Evolutionary conservation across 306 rosid species (phyloP).

Genomic region (Dryas alaskensis): DNA sequence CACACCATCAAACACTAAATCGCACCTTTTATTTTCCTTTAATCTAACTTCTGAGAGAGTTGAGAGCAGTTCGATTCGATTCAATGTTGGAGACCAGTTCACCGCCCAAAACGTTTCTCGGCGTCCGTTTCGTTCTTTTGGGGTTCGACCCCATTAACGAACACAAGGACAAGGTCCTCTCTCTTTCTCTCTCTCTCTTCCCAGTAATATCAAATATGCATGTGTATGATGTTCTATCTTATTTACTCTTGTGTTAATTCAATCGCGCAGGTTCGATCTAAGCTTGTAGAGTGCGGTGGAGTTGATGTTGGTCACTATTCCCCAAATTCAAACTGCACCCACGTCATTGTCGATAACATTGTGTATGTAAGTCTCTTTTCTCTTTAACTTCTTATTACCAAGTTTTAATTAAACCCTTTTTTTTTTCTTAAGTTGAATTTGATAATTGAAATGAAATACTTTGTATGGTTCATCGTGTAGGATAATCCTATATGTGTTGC

Average conservation of each 20-base stretch:
- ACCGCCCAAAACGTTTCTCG: slow-evolving; percentile 44
- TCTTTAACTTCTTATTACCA: background rate
- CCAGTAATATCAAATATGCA: background rate
- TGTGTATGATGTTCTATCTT: background rate
- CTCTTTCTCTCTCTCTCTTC: background rate
- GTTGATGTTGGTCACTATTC: slow-evolving; percentile 59
- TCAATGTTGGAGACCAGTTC: slow-evolving; percentile 41
- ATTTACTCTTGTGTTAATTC: slow-evolving; percentile 1
- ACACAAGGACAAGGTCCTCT: slow-evolving; percentile 57
- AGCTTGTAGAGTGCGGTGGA: slow-evolving; percentile 74
- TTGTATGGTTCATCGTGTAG: slow-evolving; percentile 31
- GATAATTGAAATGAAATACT: background rate
- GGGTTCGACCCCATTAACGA: slow-evolving; percentile 57
- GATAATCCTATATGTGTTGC: slow-evolving; percentile 75
- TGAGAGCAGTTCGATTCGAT: slow-evolving; percentile 7
- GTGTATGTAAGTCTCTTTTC: slow-evolving; percentile 37
- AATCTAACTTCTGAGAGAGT: background rate
- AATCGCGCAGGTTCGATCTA: slow-evolving; percentile 55
- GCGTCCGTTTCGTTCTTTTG: slow-evolving; percentile 58
- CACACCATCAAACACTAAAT: background rate
- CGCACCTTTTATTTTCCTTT: background rate
- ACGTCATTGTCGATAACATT: slow-evolving; percentile 67
- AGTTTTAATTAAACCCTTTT: background rate
- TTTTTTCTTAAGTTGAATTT: no score
- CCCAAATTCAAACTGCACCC: slow-evolving; percentile 58